Conservation (phyloP, 208 protist genomes). For the Wallacemonas sp. region DNA sequence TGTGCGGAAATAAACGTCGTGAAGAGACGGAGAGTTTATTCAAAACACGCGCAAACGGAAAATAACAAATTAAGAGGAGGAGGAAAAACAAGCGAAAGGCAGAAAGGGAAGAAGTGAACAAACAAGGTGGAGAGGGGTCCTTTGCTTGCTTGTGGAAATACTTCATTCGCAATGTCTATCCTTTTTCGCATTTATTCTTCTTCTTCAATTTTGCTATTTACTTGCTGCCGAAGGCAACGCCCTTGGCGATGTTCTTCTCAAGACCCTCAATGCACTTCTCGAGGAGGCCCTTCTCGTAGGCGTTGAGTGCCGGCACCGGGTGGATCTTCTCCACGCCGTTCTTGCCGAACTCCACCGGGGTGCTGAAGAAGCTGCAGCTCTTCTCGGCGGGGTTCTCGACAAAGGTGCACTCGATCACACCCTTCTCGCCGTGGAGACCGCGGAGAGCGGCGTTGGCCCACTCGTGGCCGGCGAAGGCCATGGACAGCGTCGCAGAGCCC, state of each 20-base stretch:
- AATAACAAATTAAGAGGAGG: too few relatives aligned
- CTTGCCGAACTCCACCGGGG: conserved; percentile 73
- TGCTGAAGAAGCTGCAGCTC: conserved; percentile 69
- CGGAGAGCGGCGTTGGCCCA: conserved; percentile 51
- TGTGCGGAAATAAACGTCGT: too few relatives aligned
- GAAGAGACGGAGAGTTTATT: too few relatives aligned
- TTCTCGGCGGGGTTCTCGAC: conserved; percentile 65
- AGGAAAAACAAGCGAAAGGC: too few relatives aligned
- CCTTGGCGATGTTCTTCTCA: conserved; percentile 55
- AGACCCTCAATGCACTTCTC: conserved; percentile 65
- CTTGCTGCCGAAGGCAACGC: conserved; percentile 19
- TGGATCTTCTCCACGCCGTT: conserved; percentile 44
- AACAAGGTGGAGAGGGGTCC: too few relatives aligned
- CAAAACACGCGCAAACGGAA: too few relatives aligned
- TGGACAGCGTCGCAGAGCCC: conserved; percentile 97
- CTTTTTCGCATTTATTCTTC: too few relatives aligned
- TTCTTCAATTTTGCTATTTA: conserved; percentile 12
- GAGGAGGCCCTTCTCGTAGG: conserved; percentile 44
- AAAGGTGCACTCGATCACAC: conserved; percentile 68
- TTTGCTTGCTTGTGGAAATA: too few relatives aligned
- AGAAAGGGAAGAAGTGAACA: too few relatives aligned
- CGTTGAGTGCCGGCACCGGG: conserved; percentile 31
- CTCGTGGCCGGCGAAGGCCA: conserved; percentile 90
- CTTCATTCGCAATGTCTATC: too few relatives aligned
- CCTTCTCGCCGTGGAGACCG: conserved; percentile 60